Percentiles rank a stretch among this genome's conserved stretches.
Evolutionary conservation across 2,329 filamentous ascomycete species (phyloP).

Genomic region (Phialophora chinensis): DNA sequence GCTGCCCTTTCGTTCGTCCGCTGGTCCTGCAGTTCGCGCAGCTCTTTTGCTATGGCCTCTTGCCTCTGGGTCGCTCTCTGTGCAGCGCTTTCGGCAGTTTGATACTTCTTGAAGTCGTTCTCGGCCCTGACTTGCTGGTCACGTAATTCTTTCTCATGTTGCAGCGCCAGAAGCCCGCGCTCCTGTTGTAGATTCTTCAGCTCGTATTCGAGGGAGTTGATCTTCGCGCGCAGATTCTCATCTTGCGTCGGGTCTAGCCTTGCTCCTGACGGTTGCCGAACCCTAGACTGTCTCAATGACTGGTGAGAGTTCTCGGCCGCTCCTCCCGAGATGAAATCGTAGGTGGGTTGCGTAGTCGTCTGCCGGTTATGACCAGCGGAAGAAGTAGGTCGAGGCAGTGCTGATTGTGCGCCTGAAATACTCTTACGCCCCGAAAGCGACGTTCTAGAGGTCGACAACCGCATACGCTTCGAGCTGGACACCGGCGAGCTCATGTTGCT

Average conservation of each 20-base stretch:
- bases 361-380: slow-evolving; percentile 40
- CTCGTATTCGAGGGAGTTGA: slow-evolving; percentile 87
- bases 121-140: slow-evolving; percentile 82
- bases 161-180: slow-evolving; percentile 76
- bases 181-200: slow-evolving; percentile 87
- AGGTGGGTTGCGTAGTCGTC: slow-evolving; percentile 61
- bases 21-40: slow-evolving; percentile 61
- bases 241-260: slow-evolving; percentile 50
- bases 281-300: slow-evolving; percentile 44
- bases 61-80: slow-evolving; percentile 60
- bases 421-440: slow-evolving; percentile 37
- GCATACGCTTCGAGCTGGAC: slow-evolving; percentile 33
- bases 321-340: slow-evolving; percentile 65
- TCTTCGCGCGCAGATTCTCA: slow-evolving; percentile 85
- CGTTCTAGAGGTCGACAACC: slow-evolving; percentile 36
- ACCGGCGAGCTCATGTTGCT: slow-evolving; percentile 37
- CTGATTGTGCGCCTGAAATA: slow-evolving; percentile 31
- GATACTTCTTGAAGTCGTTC: slow-evolving; percentile 75
- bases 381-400: slow-evolving; percentile 33
- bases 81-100: slow-evolving; percentile 60
- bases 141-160: slow-evolving; percentile 82
- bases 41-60: slow-evolving; percentile 60
- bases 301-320: slow-evolving; percentile 49
- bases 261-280: slow-evolving; percentile 48
- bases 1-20: slow-evolving; percentile 61